A percentile compares a stretch with the other conserved stretches of the same genome.
Conservation (phyloP, 2,329 filamentous ascomycete genomes). For the Exophiala alcalophila region DNA sequence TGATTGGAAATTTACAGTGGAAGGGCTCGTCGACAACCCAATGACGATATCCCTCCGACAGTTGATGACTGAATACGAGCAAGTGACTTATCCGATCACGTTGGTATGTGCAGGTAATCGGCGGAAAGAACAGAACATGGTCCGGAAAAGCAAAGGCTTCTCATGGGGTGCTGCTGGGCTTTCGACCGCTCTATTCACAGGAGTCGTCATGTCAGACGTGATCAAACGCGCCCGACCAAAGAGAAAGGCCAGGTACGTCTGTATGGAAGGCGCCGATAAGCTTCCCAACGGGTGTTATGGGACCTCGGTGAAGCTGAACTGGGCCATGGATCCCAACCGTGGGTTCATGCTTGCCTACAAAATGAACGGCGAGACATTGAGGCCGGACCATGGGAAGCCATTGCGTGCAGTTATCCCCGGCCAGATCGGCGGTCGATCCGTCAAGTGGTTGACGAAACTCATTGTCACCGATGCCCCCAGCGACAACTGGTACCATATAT, state of each 20-base stretch:
- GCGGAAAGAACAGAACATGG: conserved; percentile 87
- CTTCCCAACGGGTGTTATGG: conserved; percentile 86
- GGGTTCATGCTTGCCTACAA: conserved; percentile 84
- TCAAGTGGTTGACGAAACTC: conserved; percentile 86
- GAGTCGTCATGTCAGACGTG: conserved; percentile 70
- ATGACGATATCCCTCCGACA: conserved; percentile 69
- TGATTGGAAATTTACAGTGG: conserved; percentile 78
- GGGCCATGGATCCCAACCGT: conserved; percentile 77
- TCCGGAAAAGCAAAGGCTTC: conserved; percentile 88
- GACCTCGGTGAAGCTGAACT: conserved; percentile 82
- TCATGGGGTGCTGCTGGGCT: conserved; percentile 88
- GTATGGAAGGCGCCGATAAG: conserved; percentile 87
- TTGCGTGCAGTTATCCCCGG: conserved; percentile 80
- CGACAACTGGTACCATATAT: conserved; percentile 93
- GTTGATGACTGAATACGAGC: conserved; percentile 70
- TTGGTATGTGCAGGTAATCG: conserved; percentile 90
- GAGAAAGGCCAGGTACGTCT: conserved; percentile 74
- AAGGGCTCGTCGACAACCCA: conserved; percentile 80
- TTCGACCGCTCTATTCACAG: conserved; percentile 85
- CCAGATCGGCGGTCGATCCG: conserved; percentile 86
- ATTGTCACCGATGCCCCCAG: conserved; percentile 75
- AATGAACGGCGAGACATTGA: conserved; percentile 82
- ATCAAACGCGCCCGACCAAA: conserved; percentile 65
- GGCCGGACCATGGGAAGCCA: conserved; percentile 82
- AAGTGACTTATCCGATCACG: conserved; percentile 81